phyloP scores from a whole-genome alignment of 305 asterid species.

The Euphrasia arctica region DNA sequence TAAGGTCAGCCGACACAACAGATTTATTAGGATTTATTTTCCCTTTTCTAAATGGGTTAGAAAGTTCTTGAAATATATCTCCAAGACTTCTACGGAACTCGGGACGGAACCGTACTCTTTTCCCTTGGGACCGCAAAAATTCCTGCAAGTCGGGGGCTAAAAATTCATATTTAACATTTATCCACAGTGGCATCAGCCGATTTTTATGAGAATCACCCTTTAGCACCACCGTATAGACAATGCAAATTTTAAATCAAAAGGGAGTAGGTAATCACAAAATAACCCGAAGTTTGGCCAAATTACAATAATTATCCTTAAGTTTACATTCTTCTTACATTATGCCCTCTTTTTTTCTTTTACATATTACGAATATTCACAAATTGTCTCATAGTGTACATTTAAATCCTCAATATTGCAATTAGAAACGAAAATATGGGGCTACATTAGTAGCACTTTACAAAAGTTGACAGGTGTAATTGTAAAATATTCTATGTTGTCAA shows the following conservation, averaged over 20 bases:
- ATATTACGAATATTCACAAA: too few relatives aligned
- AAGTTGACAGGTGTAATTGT: too few relatives aligned
- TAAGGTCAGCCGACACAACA: slow-evolving; percentile 69
- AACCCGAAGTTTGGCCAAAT: neutral
- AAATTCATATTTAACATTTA: slow-evolving; percentile 10
- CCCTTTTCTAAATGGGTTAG: slow-evolving; percentile 44
- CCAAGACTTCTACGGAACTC: slow-evolving; percentile 66
- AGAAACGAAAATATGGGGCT: too few relatives aligned
- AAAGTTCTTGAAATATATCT: slow-evolving; percentile 70
- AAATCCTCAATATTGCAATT: too few relatives aligned
- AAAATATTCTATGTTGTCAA: too few relatives aligned
- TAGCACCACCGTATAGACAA: slow-evolving; percentile 1
- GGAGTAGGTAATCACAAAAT: neutral
- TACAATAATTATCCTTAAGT: neutral
- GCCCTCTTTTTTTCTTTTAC: slow-evolving; percentile 18
- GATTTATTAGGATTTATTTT: slow-evolving; percentile 55
- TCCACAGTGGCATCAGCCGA: slow-evolving; percentile 1
- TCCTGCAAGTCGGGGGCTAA: slow-evolving; percentile 45
- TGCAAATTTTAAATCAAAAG: neutral
- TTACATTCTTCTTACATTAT: slow-evolving; percentile 7
- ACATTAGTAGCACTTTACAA: too few relatives aligned
- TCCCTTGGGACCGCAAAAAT: slow-evolving; percentile 79
- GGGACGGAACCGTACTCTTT: slow-evolving; percentile 56
- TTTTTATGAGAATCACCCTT: neutral
- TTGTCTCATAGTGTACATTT: too few relatives aligned